phyloP scores from a whole-genome alignment of 805 yeast genomes.

The Maudiozyma pseudohumilis region DNA sequence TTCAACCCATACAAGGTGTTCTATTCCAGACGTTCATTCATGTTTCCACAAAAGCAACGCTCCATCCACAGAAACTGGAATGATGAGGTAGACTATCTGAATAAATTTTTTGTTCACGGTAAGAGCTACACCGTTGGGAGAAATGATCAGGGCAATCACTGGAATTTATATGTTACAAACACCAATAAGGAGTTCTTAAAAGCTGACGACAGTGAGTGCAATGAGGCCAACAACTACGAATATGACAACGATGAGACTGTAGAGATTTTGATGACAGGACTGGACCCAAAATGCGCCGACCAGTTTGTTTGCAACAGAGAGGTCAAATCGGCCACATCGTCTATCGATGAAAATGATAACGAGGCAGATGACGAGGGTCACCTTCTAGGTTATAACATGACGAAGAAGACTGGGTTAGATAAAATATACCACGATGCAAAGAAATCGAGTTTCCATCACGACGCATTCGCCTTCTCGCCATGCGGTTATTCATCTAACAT shows the following conservation, averaged over 20 bases:
- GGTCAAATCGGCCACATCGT: slow-evolving; percentile 5
- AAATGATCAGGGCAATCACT: slow-evolving; percentile 61
- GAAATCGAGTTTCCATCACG: slow-evolving; percentile 40
- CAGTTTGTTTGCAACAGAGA: slow-evolving; percentile 48
- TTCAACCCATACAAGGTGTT: slow-evolving; percentile 54
- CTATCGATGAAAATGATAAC: slow-evolving; percentile 5
- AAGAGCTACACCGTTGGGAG: slow-evolving; percentile 72
- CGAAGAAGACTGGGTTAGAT: slow-evolving; percentile 54
- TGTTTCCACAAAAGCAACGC: slow-evolving; percentile 82
- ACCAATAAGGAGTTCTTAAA: slow-evolving; percentile 9
- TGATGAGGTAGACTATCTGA: slow-evolving; percentile 62
- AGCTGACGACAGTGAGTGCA: neutral
- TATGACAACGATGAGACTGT: slow-evolving; percentile 54
- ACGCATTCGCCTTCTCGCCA: slow-evolving; percentile 85
- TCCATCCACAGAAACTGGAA: slow-evolving; percentile 80
- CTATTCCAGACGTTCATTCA: slow-evolving; percentile 83
- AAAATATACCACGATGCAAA: slow-evolving; percentile 36
- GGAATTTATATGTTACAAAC: slow-evolving; percentile 78
- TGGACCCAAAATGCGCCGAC: slow-evolving; percentile 46
- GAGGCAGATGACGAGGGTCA: slow-evolving; percentile 51
- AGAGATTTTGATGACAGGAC: slow-evolving; percentile 85
- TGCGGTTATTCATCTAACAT: slow-evolving; percentile 94
- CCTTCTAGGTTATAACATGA: slow-evolving; percentile 58
- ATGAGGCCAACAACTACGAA: slow-evolving; percentile 7
- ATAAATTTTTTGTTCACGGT: slow-evolving; percentile 53